Conservation (phyloP, 352 stramenopile genomes). For the Phytophthora idaei region DNA sequence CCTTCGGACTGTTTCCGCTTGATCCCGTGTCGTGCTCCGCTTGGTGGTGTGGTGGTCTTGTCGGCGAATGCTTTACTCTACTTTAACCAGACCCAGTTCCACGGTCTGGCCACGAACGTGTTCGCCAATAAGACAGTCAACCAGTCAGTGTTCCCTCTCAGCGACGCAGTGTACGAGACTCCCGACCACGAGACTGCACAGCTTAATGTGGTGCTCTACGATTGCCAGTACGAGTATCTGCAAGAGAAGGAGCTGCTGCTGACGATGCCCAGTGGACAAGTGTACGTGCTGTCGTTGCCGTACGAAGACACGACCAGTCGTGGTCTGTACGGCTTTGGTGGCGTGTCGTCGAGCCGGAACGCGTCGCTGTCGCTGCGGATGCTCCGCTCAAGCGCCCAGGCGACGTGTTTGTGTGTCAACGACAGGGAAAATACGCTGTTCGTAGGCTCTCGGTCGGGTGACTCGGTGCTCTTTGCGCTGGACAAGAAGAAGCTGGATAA, state of each 20-base stretch:
- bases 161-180: slow-evolving; percentile 68
- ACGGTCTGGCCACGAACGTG: slow-evolving; percentile 70
- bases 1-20: slow-evolving; percentile 81
- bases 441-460: slow-evolving; percentile 77
- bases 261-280: slow-evolving; percentile 56
- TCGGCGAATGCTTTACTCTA: slow-evolving; percentile 85
- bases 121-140: slow-evolving; percentile 84
- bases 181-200: slow-evolving; percentile 48
- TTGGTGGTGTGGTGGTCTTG: slow-evolving; percentile 79
- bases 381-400: slow-evolving; percentile 48
- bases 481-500: slow-evolving; percentile 43
- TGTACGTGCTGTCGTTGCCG: slow-evolving; percentile 69
- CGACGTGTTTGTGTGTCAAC: slow-evolving; percentile 69
- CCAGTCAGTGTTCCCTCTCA: slow-evolving; percentile 67
- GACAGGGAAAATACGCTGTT: slow-evolving; percentile 74
- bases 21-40: slow-evolving; percentile 70
- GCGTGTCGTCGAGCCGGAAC: slow-evolving; percentile 28
- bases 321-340: slow-evolving; percentile 37
- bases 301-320: slow-evolving; percentile 58
- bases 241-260: slow-evolving; percentile 76
- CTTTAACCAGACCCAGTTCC: slow-evolving; percentile 90
- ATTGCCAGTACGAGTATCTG: slow-evolving; percentile 74
- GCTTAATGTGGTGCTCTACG: slow-evolving; percentile 69
- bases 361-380: slow-evolving; percentile 60
- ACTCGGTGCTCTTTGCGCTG: slow-evolving; percentile 75